Evolutionary conservation across 2,329 filamentous ascomycete genomes (phyloP).

Genomic region (Trichoderma guizhouense): DNA sequence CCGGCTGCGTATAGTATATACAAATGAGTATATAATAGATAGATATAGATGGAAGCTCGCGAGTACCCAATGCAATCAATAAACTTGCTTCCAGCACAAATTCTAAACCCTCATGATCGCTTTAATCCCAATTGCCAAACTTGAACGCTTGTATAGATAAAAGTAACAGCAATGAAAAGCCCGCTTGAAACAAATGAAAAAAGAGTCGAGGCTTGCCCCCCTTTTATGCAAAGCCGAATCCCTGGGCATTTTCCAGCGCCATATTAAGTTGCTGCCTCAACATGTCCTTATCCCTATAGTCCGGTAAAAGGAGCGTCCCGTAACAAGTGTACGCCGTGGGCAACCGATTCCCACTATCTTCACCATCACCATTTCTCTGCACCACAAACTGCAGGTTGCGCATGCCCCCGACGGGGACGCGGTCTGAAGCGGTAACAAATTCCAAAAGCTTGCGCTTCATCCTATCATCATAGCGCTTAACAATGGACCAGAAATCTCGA

Average conservation of each 20-base stretch:
- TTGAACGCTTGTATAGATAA: not conserved
- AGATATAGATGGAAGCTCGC: not conserved
- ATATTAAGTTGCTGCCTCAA: constrained; percentile 73
- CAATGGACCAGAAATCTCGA: constrained; percentile 78
- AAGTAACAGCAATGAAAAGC: not conserved
- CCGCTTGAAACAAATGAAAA: not conserved
- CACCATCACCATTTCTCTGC: constrained; percentile 68
- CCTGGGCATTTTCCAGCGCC: constrained; percentile 82
- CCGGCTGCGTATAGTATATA: not conserved
- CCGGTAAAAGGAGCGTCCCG: constrained; percentile 78
- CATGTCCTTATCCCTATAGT: constrained; percentile 70
- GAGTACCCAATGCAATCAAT: not conserved
- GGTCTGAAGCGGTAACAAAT: constrained; percentile 91
- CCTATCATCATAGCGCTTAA: constrained; percentile 61
- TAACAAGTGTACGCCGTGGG: constrained; percentile 94
- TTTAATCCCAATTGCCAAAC: not conserved
- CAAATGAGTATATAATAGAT: not conserved
- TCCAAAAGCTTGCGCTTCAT: constrained; percentile 78
- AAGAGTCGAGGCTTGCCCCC: not conserved
- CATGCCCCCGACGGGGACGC: constrained; percentile 83
- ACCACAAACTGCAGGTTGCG: constrained; percentile 79
- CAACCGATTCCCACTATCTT: constrained; percentile 53
- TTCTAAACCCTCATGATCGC: not conserved
- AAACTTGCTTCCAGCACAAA: not conserved
- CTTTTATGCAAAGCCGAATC: constrained; percentile 75